phyloP scores from a whole-genome alignment of 345 rosid genomes.

The Eucalyptus pauciflora region DNA sequence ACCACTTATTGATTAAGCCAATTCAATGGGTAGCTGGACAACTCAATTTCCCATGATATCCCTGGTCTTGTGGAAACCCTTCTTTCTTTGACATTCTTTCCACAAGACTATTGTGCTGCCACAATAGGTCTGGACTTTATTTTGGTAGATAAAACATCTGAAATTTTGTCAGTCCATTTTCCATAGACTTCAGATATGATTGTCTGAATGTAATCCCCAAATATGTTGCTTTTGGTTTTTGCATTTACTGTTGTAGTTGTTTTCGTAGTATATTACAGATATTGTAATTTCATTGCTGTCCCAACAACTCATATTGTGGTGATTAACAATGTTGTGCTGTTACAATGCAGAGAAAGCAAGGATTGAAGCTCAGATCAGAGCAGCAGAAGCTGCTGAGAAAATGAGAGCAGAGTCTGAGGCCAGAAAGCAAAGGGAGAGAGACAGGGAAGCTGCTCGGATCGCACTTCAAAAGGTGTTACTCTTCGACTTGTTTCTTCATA shows the following conservation, averaged over 20 bases:
- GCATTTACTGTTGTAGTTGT: neutral
- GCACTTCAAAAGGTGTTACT: conserved; percentile 43
- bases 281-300: neutral
- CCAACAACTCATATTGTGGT: neutral
- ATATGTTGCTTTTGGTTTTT: neutral
- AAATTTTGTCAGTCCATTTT: neutral
- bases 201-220: neutral
- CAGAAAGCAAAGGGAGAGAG: conserved; percentile 45
- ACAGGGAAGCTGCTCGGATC: conserved; percentile 66
- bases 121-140: neutral
- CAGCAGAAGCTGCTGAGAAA: conserved; percentile 45
- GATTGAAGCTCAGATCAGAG: conserved; percentile 66
- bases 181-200: neutral
- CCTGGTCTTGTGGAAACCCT: neutral
- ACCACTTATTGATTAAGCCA: neutral
- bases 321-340: neutral
- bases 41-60: neutral
- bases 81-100: neutral
- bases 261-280: neutral
- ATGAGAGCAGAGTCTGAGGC: conserved; percentile 39
- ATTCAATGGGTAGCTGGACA: neutral
- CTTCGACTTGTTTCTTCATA: neutral
- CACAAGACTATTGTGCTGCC: neutral
- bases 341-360: conserved; percentile 46
- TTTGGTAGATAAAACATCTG: neutral